Evolutionary conservation across 2,329 filamentous ascomycete species (phyloP).

Genomic region (Penicillium fuscoglaucum): DNA sequence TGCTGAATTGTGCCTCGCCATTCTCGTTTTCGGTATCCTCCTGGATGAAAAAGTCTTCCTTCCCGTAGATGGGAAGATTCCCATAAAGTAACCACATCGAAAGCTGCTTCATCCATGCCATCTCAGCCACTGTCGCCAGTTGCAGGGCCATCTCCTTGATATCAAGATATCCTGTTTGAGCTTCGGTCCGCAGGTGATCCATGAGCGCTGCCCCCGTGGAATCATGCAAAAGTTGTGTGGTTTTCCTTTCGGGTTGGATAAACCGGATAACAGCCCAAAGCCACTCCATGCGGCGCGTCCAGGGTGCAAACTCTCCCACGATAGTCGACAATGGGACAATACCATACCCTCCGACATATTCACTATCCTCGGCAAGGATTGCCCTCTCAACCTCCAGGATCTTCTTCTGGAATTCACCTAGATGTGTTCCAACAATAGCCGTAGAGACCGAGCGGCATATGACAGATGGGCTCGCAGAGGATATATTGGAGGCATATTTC

Average conservation of each 20-base stretch:
- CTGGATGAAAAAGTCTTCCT: conserved; percentile 83
- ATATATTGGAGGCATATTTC: conserved; percentile 65
- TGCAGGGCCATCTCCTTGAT: conserved; percentile 74
- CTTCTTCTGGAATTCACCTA: conserved; percentile 77
- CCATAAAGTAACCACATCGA: conserved; percentile 92
- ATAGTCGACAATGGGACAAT: conserved; percentile 89
- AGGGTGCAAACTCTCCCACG: conserved; percentile 80
- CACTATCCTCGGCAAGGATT: conserved; percentile 74
- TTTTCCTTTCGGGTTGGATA: conserved; percentile 55
- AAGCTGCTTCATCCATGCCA: conserved; percentile 86
- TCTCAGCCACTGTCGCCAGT: conserved; percentile 76
- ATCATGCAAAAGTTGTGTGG: conserved; percentile 25
- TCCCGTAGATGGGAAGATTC: conserved; percentile 72
- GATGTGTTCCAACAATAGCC: conserved; percentile 70
- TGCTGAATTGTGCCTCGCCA: conserved; percentile 56
- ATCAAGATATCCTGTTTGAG: conserved; percentile 85
- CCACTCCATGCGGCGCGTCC: conserved; percentile 84
- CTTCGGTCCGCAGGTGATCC: conserved; percentile 70
- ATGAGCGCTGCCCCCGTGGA: conserved; percentile 74
- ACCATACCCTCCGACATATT: conserved; percentile 83
- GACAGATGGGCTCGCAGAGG: conserved; percentile 70
- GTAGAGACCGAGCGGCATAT: conserved; percentile 86
- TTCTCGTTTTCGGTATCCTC: conserved; percentile 42
- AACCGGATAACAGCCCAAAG: conserved; percentile 72
- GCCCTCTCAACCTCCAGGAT: conserved; percentile 80